Evolutionary conservation across 352 stramenopile genomes (phyloP).

Genomic region (Pythium chondricola): DNA sequence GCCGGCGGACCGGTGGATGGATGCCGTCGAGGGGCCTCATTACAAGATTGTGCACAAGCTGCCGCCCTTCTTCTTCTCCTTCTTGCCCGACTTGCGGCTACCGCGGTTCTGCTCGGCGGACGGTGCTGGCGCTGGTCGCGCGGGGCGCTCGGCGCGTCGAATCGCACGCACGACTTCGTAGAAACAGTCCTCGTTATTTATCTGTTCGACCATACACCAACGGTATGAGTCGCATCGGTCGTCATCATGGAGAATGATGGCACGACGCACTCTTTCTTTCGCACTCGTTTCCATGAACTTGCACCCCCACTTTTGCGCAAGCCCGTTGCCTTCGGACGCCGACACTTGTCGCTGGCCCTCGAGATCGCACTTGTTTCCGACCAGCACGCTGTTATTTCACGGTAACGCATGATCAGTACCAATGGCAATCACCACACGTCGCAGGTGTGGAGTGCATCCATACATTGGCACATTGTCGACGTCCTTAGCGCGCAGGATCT

Average conservation of each 20-base stretch:
- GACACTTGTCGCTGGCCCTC: constrained; percentile 69
- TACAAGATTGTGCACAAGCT: constrained; percentile 43
- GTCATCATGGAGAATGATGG: not conserved
- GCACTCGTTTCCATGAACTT: constrained; percentile 86
- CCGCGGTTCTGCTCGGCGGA: constrained; percentile 7
- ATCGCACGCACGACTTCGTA: constrained; percentile 87
- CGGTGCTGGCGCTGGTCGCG: constrained; percentile 5
- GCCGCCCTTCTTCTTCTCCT: constrained; percentile 60
- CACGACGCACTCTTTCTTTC: constrained; percentile 69
- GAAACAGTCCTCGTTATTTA: constrained; percentile 89
- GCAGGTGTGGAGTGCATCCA: not conserved
- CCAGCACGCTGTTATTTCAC: constrained; percentile 47
- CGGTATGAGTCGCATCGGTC: no score
- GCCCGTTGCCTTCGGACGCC: constrained; percentile 49
- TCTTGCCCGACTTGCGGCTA: constrained; percentile 42
- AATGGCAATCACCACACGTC: not conserved
- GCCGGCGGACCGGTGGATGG: no score
- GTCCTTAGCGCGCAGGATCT: constrained; percentile 87
- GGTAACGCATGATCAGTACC: not conserved
- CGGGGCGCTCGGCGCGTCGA: constrained; percentile 66
- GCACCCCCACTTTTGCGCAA: constrained; percentile 73
- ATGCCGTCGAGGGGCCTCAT: no score
- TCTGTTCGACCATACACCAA: constrained; percentile 34
- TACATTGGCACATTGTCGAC: constrained; percentile 81
- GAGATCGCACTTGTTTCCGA: constrained; percentile 88